Base-by-base conservation (phyloP, 768 basidiomycete genomes). In the Panaeolus cyanescens region DNA sequence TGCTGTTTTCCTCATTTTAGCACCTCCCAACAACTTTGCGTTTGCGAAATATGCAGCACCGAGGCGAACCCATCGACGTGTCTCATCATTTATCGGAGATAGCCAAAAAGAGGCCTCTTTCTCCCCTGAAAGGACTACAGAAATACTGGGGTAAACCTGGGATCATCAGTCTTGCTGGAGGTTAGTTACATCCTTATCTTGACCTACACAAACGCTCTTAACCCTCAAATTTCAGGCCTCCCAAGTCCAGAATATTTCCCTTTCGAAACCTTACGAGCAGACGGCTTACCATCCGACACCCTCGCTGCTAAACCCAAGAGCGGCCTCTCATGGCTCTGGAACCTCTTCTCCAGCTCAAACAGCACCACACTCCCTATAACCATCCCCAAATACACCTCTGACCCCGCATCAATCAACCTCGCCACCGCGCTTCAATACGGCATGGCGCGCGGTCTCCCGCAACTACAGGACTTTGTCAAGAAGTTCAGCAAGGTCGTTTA, bases 231-330 rank as follows among this genome's bases (percentile, higher is more conserved):
- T 19, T 10, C 37, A 88, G 90, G 90, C 10, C 67, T 90, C 25
- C 91, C 92, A 0, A 80, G 77, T 62, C 85, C 90, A 7, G 80
- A 79, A 0, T 88, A 87, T 70, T 93, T 91, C 71, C 90, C 90
- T 0, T 90, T 90, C 69, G 79, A 87, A 20, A 75, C 80, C 31
- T 64, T 94, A 42, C 82, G 83, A 2, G 86, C 83, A 13, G 79
- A 86, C 32, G 78, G 60, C 13, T 72, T 65, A 59, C 56, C 62
- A 15, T 22, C 60, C 2, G 58, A 22, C 19, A 28, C 65, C 30
- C 22, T 34, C 9, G 13, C 36, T 15, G n/a, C 62, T 17, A 28
- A 58, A 28, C 32, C 62, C 2, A 74, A 77, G 17, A 56, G 56
- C 10, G 64, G 79, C 17, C 65, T 86, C 5, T 77, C 81, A 7